Evolutionary conservation across 225 moss, liverwort and hornwort genomes (phyloP), one percentile per base, ranked within the genome.

Genomic region (Climacium dendroides): DNA sequence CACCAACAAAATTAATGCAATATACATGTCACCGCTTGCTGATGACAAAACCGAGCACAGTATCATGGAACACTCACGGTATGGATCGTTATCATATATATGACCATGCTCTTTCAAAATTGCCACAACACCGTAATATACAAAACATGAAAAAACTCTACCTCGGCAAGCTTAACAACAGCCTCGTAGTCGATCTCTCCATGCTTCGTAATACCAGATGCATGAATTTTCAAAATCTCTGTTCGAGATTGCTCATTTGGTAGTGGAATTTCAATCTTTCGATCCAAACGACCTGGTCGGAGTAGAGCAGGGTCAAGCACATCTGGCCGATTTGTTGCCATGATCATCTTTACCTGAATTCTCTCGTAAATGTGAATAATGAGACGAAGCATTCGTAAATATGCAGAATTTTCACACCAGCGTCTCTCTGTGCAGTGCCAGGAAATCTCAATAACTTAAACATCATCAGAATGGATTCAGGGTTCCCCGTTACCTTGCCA

Each of bases 181-280:
- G 98, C 96, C 90, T 98, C 98, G 47, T 98, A 98, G 89, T 98
- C 98, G 74, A 98, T 96, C 89, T 98, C 97, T 78, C 97, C 97
- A 74, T 93, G 92, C 90, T 97, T 97, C 10, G 97, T 96, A 64
- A 97, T 96, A 78, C 96, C 96, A 76, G 96, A 92, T 73, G 98
- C 98, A 94, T 98, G 98, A 84, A 98, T 98, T 83, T 96, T 98
- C 52, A 98, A 90, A 87, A 98, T 96, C 89, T 98, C 98, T 41
- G 98, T 98, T 57, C 98, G 94, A 47, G 96, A 96, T 87, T 98
- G 98, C 87, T 98, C 98, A 90, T 98, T 98, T n/a, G 98, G 98
- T 64, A 98, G 91, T 41, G 98, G 98, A 86, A 98, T 96, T 92
- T 98, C 98, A 83, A 98, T 96, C 85, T 98, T 98, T 59, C 98